Percentiles rank a stretch among this genome's conserved stretches.
phyloP scores from a whole-genome alignment of 768 basidiomycete genomes.

The Termitomyces sp. region DNA sequence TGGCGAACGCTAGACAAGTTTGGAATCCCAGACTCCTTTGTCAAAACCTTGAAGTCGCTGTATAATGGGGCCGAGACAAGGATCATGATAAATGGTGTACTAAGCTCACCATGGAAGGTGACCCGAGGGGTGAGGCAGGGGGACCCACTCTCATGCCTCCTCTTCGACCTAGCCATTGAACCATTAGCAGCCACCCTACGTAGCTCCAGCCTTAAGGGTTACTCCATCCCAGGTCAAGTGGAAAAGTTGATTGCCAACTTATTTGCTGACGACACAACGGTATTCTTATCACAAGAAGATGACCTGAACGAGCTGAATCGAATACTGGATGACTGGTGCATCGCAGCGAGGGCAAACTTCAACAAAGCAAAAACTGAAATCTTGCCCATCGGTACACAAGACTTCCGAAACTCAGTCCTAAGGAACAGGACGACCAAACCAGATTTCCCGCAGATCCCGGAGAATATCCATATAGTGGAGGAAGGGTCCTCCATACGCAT shows the following conservation, averaged over 20 bases:
- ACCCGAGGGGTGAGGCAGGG: not conserved
- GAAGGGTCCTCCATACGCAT: constrained; percentile 23
- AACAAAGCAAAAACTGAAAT: constrained; percentile 35
- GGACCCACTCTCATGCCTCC: not conserved
- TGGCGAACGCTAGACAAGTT: no score
- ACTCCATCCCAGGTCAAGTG: not conserved
- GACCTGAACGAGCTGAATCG: not conserved
- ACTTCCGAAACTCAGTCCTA: not conserved
- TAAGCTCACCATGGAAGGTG: not conserved
- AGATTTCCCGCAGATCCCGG: constrained; percentile 7
- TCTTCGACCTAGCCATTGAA: not conserved
- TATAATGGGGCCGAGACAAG: not conserved
- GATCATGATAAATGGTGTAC: not conserved
- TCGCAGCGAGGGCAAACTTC: constrained; percentile 32
- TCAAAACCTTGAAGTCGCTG: not conserved
- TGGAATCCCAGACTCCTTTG: no score
- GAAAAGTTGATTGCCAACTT: not conserved
- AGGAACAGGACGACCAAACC: not conserved
- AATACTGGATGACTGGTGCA: constrained; percentile 15
- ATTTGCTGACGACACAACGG: not conserved
- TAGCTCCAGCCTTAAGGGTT: no score
- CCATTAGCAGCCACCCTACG: no score
- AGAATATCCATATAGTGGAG: constrained; percentile 17
- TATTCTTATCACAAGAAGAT: no score
- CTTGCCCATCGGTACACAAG: constrained; percentile 23